Evolutionary conservation across 345 rosid species (phyloP).

Genomic region (Corymbia maculata): DNA sequence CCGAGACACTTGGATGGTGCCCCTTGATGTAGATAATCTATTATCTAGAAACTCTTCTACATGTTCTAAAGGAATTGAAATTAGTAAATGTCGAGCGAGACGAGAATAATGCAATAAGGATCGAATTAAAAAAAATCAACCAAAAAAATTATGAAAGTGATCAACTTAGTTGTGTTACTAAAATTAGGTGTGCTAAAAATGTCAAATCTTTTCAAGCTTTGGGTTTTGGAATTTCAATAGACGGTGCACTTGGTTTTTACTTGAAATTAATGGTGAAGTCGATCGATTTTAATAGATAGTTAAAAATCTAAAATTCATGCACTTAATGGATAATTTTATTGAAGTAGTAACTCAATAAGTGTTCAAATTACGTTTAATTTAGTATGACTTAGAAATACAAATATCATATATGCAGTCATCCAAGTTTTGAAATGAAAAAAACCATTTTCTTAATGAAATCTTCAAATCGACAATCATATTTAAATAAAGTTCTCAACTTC

Average conservation of each 20-base stretch:
- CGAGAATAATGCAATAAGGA: neutral
- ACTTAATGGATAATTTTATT: rapidly evolving
- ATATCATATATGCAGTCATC: neutral
- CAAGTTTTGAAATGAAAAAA: neutral
- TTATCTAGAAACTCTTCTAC: neutral
- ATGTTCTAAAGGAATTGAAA: neutral
- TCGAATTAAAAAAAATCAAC: neutral
- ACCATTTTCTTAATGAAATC: too few species aligned
- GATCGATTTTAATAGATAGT: neutral
- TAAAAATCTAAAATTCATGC: neutral
- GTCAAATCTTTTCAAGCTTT: neutral
- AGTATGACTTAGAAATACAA: too few species aligned
- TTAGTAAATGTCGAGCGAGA: neutral
- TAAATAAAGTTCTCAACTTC: neutral
- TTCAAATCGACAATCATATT: too few species aligned
- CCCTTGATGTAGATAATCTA: neutral
- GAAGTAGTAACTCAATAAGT: neutral
- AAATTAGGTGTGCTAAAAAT: neutral
- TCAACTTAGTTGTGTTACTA: neutral
- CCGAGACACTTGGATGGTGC: too few species aligned
- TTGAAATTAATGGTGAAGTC: neutral
- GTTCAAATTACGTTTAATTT: neutral
- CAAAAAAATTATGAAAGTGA: neutral
- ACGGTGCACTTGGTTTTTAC: neutral
- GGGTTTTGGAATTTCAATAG: neutral